These are phyloP conservation scores for Sordariomycetes sp. DNA, from an alignment of 2,329 filamentous ascomycete species.

Conservation along the genomic window DNA sequence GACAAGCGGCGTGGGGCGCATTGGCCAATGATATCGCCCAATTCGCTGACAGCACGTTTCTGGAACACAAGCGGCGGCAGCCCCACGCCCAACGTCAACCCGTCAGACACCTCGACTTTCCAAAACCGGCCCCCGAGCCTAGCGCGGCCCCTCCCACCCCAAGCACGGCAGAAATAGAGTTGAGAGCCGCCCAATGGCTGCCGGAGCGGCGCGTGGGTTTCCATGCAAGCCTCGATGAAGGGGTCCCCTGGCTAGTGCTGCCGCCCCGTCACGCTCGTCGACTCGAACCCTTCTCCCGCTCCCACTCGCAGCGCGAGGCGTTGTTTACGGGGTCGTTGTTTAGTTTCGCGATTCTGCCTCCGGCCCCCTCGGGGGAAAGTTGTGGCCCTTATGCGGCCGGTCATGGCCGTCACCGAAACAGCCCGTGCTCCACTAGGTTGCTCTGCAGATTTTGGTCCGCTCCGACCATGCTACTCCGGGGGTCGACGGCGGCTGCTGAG, in stretches of 20 bases:
- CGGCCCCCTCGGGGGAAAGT: background rate
- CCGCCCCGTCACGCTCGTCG: background rate
- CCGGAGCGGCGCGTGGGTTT: background rate
- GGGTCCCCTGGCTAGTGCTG: background rate
- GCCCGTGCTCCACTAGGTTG: background rate
- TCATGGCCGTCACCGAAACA: background rate
- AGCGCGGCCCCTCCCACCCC: background rate
- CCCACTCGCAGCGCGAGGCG: background rate
- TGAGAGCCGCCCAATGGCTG: background rate
- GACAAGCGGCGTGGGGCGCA: constrained; percentile 7
- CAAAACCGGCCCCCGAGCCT: constrained; percentile 5
- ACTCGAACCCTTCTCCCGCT: background rate
- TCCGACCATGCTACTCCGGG: background rate
- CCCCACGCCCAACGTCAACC: constrained; percentile 25
- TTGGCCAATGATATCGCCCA: constrained; percentile 16
- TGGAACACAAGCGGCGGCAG: constrained; percentile 27
- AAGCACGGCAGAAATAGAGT: background rate
- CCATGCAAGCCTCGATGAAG: background rate
- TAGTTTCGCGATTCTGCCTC: background rate
- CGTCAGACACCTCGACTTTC: constrained; percentile 20
- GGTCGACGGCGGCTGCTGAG: background rate
- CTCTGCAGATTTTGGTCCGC: background rate
- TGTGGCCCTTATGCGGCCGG: background rate
- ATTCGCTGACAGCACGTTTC: constrained; percentile 18
- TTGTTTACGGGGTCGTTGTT: background rate